These are phyloP conservation scores for Penicillium waksmanii DNA, from an alignment of 495 filamentous ascomycete species.

Conservation along the genomic window DNA sequence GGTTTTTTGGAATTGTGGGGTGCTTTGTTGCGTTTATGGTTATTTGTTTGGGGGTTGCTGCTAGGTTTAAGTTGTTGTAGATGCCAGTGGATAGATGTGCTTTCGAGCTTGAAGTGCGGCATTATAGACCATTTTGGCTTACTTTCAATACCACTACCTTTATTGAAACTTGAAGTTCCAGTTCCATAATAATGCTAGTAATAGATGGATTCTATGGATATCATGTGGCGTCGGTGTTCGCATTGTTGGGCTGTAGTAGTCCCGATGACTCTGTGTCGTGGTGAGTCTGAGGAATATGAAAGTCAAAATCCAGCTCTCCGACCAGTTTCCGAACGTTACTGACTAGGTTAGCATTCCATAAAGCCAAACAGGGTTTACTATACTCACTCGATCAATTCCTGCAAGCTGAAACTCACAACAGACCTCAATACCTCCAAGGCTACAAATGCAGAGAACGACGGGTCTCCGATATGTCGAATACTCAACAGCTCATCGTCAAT, in stretches of 20 bases:
- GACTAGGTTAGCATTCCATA: background rate
- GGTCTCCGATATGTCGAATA: constrained; percentile 67
- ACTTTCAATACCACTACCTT: too few relatives aligned
- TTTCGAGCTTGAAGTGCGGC: too few relatives aligned
- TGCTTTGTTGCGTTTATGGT: constrained; percentile 61
- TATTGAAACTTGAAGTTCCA: too few relatives aligned
- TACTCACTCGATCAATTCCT: constrained; percentile 54
- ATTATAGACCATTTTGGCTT: too few relatives aligned
- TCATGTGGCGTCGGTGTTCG: background rate
- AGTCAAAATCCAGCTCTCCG: constrained; percentile 76
- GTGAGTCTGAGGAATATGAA: constrained; percentile 34
- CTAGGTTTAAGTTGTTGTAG: constrained; percentile 33
- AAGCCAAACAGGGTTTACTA: background rate
- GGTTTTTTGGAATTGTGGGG: constrained; percentile 80
- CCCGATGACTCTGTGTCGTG: constrained; percentile 24
- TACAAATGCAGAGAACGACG: constrained; percentile 73
- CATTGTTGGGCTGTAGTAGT: constrained; percentile 8
- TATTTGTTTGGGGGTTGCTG: constrained; percentile 45
- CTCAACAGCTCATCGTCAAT: constrained; percentile 60
- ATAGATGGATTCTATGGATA: background rate
- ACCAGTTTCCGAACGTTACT: constrained; percentile 66
- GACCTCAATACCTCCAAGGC: constrained; percentile 71
- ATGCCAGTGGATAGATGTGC: background rate
- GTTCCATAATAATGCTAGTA: too few relatives aligned
- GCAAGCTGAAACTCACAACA: constrained; percentile 66